phyloP scores from a whole-genome alignment of 345 rosid species.

The Lumnitzera racemosa region DNA sequence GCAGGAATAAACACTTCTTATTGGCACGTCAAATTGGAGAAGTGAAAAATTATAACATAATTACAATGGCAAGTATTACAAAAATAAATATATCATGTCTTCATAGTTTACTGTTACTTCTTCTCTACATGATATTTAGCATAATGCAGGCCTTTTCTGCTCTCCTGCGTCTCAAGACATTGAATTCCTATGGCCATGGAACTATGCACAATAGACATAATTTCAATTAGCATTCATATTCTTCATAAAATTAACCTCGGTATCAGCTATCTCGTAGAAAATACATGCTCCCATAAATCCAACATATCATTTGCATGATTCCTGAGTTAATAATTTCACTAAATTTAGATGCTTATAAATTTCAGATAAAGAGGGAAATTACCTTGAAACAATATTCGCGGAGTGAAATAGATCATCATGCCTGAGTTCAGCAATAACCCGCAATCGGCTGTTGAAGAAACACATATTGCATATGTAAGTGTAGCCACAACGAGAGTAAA shows the following conservation, averaged over 20 bases:
- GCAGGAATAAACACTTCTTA: no score
- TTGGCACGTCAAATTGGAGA: no score
- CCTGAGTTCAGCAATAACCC: slow-evolving; percentile 92
- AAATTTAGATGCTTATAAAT: not conserved
- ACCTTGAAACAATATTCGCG: slow-evolving; percentile 98
- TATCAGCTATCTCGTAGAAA: not conserved
- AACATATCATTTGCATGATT: not conserved
- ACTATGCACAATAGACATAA: not conserved
- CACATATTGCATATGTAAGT: not conserved
- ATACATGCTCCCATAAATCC: not conserved
- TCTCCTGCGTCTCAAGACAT: no score
- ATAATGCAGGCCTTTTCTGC: no score
- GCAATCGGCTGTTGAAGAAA: slow-evolving; percentile 58
- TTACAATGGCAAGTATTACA: no score
- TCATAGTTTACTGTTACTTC: no score
- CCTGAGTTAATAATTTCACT: no score
- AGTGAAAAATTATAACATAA: no score
- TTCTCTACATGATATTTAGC: no score
- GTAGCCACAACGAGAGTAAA: not conserved
- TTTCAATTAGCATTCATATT: not conserved
- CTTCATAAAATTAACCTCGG: not conserved
- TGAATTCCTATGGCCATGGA: no score
- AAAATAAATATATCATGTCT: no score
- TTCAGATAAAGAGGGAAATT: slow-evolving; percentile 16
- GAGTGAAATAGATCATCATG: slow-evolving; percentile 97